Evolutionary conservation across 2,329 filamentous ascomycete genomes (phyloP).

Genomic region (Colletotrichum viniferum): DNA sequence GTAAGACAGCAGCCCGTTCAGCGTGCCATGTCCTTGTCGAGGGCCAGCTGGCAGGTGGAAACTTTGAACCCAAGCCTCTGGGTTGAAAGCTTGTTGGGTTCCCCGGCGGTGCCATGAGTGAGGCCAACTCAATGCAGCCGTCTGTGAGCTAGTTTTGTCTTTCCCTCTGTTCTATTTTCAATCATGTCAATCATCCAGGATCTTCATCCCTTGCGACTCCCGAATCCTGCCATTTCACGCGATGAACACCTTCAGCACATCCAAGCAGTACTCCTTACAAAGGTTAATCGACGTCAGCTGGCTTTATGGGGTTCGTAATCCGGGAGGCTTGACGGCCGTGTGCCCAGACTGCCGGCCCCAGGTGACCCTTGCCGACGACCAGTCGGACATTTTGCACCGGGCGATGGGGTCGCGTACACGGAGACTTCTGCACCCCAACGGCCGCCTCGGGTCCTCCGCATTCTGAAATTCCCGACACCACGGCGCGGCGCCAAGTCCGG

Average conservation of each 20-base stretch:
- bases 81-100: neutral
- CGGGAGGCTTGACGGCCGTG: neutral
- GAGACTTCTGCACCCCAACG: neutral
- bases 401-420: neutral
- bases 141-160: neutral
- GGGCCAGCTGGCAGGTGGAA: conserved; percentile 4
- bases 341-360: neutral
- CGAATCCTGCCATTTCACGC: neutral
- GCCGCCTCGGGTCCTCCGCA: neutral
- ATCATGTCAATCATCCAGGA: neutral
- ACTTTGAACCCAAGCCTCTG: neutral
- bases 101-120: neutral
- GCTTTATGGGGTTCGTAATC: neutral
- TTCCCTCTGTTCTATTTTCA: neutral
- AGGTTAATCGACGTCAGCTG: neutral
- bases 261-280: neutral
- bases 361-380: neutral
- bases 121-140: neutral
- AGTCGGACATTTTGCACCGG: neutral
- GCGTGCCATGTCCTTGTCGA: neutral
- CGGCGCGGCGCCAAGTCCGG: neutral
- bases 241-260: neutral
- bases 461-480: neutral
- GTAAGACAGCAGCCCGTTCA: neutral
- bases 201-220: conserved; percentile 2